These are phyloP conservation scores for Coemansia sp. DNA, from an alignment of 192 early-diverging fungal genomes.

Conservation along the genomic window DNA sequence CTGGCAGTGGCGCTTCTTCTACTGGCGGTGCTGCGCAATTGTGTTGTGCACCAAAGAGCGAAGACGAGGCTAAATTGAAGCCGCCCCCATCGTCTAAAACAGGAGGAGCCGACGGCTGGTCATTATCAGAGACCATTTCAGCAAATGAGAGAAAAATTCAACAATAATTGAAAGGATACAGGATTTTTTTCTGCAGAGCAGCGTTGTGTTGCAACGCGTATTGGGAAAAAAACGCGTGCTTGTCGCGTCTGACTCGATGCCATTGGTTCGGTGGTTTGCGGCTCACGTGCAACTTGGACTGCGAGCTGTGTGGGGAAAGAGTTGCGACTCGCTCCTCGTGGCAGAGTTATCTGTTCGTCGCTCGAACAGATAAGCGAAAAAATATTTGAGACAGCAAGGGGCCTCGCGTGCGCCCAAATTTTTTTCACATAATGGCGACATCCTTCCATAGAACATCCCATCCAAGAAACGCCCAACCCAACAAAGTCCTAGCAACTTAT, in stretches of 20 bases:
- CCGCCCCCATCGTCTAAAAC: background rate
- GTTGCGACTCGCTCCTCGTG: background rate
- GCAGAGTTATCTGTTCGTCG: background rate
- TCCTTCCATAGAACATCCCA: background rate
- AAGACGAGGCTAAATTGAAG: slow-evolving; percentile 16
- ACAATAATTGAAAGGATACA: background rate
- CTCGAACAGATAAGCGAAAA: background rate
- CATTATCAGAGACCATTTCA: slow-evolving; percentile 6
- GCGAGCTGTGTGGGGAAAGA: background rate
- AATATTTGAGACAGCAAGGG: background rate
- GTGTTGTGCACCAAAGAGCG: slow-evolving; percentile 7
- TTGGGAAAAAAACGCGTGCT: background rate
- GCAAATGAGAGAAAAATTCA: slow-evolving; percentile 11
- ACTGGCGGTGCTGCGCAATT: slow-evolving; percentile 1
- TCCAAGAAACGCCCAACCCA: background rate
- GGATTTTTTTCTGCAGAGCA: background rate
- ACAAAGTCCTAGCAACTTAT: background rate
- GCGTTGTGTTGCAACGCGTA: background rate
- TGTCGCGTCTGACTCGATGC: background rate
- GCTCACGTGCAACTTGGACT: background rate
- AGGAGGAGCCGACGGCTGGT: background rate
- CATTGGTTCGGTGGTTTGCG: background rate
- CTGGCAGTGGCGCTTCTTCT: background rate
- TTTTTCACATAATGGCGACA: background rate
- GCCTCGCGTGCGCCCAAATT: background rate